Base-by-base conservation (phyloP, 2,329 filamentous ascomycete species). In the Penicillium rolfsii region DNA sequence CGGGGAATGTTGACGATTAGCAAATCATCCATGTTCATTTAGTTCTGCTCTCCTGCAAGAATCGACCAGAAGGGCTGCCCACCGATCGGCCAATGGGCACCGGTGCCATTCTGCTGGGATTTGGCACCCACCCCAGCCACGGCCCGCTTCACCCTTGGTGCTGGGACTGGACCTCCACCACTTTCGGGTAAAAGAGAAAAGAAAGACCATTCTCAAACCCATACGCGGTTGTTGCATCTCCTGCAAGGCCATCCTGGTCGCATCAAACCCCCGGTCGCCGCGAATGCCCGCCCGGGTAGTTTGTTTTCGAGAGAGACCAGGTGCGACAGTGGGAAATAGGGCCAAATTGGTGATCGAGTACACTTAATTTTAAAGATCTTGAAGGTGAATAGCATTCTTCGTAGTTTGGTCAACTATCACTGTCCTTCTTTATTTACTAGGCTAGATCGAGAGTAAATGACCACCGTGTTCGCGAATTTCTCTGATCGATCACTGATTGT, bases 21-120 rank as follows among this genome's bases (percentile, higher is more conserved):
- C 45, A 48, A n/a, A 48, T 48, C 26, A 30, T 30, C 5, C 14
- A 30, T 30, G 4, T n/a, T n/a, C 14, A n/a, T 22, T 50, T 12
- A 30, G 19, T 28, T 14, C n/a, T 50, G 2, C 22, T 9, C 28
- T 49, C 28, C 11, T 50, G 28, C 48, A 40, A 53, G 50, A 52
- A 52, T 40, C 33, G 19, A 52, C 49, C 48, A 19, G n/a, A 33
- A 19, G 30, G 30, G 28, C 30, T 33, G 48, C 22, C 7, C 9
- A 16, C 48, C 28, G 28, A 50, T 66, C 62, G 53, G 49, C 73
- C 73, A 74, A 74, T 74, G 55, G 55, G 56, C 61, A 60, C 38
- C 48, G 57, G 69, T 71, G 60, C 73, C 73, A 68, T 58, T 59
- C 52, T 56, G 64, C 66, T 71, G 73, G 73, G 69, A 71, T 70